These are phyloP conservation scores for Asterophora lycoperdoides DNA, from an alignment of 768 basidiomycete species.

Conservation along the genomic window DNA sequence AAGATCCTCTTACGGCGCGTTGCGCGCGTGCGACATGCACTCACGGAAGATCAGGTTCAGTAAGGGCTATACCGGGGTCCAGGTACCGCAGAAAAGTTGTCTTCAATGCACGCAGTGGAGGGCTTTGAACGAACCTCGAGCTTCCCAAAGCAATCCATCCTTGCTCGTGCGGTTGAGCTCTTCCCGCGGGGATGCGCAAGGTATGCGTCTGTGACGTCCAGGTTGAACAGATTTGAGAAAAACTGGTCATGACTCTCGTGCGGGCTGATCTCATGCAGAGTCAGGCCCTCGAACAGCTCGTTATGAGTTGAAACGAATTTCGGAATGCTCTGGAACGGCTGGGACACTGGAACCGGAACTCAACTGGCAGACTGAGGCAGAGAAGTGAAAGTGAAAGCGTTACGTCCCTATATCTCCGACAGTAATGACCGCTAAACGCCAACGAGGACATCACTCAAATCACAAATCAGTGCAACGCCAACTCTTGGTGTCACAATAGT, in stretches of 20 bases:
- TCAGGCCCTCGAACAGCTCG: constrained; percentile 49
- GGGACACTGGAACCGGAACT: constrained; percentile 10
- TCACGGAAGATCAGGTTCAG: constrained; percentile 45
- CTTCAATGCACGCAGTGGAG: not conserved
- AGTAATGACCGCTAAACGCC: not conserved
- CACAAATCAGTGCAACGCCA: not conserved
- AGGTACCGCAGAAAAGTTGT: constrained; percentile 15
- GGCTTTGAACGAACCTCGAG: constrained; percentile 44
- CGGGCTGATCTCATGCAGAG: constrained; percentile 40
- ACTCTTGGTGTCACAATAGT: not conserved
- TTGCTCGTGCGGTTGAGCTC: constrained; percentile 41
- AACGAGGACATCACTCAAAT: not conserved
- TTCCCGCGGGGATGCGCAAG: constrained; percentile 39
- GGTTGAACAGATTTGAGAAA: constrained; percentile 48
- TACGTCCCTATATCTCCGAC: not conserved
- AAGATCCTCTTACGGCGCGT: constrained; percentile 30
- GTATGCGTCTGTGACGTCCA: constrained; percentile 49
- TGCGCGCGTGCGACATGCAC: constrained; percentile 39
- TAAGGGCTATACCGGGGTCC: constrained; percentile 43
- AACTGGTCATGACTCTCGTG: constrained; percentile 42
- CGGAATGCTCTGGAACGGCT: constrained; percentile 30
- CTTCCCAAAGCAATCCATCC: constrained; percentile 42
- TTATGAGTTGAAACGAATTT: constrained; percentile 44
- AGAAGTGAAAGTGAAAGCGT: too few relatives aligned
- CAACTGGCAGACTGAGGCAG: constrained; percentile 10